These are phyloP conservation scores for Moesziomyces globuligerus DNA, from an alignment of 1,284 basidiomycete genomes.

Conservation along the genomic window DNA sequence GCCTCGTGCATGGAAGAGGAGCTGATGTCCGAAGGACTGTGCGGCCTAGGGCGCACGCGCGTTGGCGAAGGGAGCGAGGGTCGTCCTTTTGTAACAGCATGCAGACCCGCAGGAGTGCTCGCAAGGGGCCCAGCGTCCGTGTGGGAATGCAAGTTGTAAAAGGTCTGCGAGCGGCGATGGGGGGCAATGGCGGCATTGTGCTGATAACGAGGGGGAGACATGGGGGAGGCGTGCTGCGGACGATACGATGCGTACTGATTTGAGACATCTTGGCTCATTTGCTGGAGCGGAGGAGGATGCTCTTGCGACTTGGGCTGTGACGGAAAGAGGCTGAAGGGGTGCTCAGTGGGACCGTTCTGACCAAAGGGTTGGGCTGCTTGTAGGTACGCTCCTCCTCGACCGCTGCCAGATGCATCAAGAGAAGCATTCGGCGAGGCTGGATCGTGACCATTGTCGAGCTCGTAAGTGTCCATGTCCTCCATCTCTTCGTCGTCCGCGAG, in stretches of 20 bases:
- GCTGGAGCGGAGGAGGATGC: not conserved
- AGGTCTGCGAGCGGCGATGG: constrained; percentile 12
- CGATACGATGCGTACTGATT: constrained; percentile 3
- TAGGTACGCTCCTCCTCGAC: not conserved
- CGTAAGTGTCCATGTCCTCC: constrained; percentile 33
- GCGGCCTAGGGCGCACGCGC: constrained; percentile 5
- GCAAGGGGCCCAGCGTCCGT: not conserved
- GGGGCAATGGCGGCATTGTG: not conserved
- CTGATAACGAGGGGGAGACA: constrained; percentile 11
- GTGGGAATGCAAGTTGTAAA: constrained; percentile 1
- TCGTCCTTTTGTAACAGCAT: not conserved
- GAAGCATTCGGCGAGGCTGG: not conserved
- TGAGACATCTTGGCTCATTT: not conserved
- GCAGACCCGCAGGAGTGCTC: constrained; percentile 1
- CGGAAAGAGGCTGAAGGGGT: not conserved
- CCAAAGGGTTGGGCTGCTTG: not conserved
- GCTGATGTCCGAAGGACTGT: constrained; percentile 18
- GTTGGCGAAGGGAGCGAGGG: constrained; percentile 9
- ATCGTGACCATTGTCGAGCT: constrained; percentile 31
- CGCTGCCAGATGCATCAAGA: not conserved
- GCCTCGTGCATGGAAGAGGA: constrained; percentile 12
- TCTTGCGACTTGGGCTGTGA: constrained; percentile 4
- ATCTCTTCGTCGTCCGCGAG: constrained; percentile 8
- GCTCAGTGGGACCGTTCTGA: not conserved
- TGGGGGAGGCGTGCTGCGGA: constrained; percentile 2